phyloP scores from a whole-genome alignment of 2,329 filamentous ascomycete species.

The Coniochaeta sp. region DNA sequence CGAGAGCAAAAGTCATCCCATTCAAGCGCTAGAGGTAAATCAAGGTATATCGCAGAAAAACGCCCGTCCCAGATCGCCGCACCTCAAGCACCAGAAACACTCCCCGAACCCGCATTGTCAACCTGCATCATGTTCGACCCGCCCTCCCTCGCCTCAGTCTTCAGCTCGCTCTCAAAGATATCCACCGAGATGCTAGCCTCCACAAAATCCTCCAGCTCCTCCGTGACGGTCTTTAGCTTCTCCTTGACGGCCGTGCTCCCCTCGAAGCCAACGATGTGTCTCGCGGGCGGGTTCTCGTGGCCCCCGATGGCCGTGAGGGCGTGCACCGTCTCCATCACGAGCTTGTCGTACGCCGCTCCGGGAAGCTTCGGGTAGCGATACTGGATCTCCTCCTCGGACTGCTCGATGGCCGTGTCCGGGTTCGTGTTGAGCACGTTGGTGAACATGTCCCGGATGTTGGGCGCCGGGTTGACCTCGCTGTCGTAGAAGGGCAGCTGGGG shows the following conservation, averaged over 20 bases:
- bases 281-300: conserved; percentile 88
- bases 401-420: conserved; percentile 51
- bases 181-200: conserved; percentile 83
- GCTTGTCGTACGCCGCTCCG: conserved; percentile 57
- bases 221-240: conserved; percentile 91
- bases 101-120: background rate
- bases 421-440: conserved; percentile 71
- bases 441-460: conserved; percentile 76
- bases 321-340: conserved; percentile 85
- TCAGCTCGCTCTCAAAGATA: conserved; percentile 54
- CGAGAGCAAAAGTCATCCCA: no score
- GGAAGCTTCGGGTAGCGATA: conserved; percentile 71
- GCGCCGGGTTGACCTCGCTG: conserved; percentile 64
- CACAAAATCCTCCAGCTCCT: conserved; percentile 94
- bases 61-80: no score
- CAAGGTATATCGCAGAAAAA: background rate
- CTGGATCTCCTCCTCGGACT: conserved; percentile 37
- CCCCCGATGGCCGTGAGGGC: conserved; percentile 88
- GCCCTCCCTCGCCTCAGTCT: conserved; percentile 41
- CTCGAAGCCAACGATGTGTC: conserved; percentile 90
- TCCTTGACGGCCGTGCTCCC: conserved; percentile 85
- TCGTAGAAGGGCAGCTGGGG: conserved; percentile 64
- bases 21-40: no score
- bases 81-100: background rate
- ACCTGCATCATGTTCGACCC: conserved; percentile 5